phyloP scores from a whole-genome alignment of 352 stramenopile species.

The Phytophthora hibernalis region DNA sequence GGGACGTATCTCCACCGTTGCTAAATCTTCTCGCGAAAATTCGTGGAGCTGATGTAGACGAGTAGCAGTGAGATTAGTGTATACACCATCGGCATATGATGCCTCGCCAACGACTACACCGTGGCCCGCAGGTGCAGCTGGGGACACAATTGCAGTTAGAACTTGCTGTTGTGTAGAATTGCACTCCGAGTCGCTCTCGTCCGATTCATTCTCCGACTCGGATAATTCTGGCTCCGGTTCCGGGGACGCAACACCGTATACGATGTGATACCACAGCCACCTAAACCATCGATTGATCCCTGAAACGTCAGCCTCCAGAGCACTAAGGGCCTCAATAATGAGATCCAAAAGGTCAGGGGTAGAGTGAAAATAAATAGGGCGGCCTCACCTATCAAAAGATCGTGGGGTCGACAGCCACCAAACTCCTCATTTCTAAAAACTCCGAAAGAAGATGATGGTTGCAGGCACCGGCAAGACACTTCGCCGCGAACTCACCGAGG shows the following conservation, averaged over 20 bases:
- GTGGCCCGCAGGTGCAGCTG: neutral
- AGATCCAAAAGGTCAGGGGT: slow-evolving; percentile 15
- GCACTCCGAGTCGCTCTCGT: slow-evolving; percentile 3
- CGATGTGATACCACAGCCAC: slow-evolving; percentile 4
- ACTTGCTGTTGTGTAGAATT: neutral
- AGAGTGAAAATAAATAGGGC: too few species aligned
- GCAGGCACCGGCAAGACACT: too few species aligned
- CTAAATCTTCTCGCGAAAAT: slow-evolving; percentile 10
- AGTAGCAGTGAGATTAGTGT: neutral
- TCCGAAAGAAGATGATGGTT: too few species aligned
- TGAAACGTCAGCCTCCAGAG: slow-evolving; percentile 6
- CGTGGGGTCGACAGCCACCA: too few species aligned
- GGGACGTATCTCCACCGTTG: slow-evolving; percentile 17
- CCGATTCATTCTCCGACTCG: neutral
- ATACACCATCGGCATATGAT: neutral
- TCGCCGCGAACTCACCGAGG: too few species aligned
- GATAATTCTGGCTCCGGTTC: neutral
- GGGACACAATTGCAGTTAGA: neutral
- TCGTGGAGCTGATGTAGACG: slow-evolving; percentile 1
- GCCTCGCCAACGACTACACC: neutral
- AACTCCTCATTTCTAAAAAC: too few species aligned
- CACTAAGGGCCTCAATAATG: neutral
- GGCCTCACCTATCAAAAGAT: too few species aligned
- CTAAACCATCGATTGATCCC: slow-evolving; percentile 9
- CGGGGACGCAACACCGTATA: slow-evolving; percentile 2